phyloP scores from a whole-genome alignment of 148 eudicot species.

The Selenicereus undatus region DNA sequence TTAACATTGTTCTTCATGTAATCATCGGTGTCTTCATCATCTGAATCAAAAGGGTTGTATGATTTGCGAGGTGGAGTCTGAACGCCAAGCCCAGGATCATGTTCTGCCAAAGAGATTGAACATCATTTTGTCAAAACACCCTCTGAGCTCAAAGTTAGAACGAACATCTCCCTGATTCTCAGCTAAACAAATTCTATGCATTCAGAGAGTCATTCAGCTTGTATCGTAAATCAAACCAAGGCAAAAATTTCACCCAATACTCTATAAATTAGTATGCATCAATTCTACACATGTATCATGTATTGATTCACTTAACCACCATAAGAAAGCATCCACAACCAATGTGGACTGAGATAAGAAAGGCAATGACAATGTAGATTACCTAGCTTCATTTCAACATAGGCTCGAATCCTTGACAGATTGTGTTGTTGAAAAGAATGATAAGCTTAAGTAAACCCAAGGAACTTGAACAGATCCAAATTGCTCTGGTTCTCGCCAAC shows the following conservation, averaged over 20 bases:
- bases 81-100: conserved; percentile 27
- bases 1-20: conserved; percentile 35
- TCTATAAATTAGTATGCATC: neutral
- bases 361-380: neutral
- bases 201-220: neutral
- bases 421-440: neutral
- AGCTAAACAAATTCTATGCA: neutral
- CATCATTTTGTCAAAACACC: neutral
- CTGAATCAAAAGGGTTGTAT: conserved; percentile 51
- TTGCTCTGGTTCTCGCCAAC: conserved; percentile 12
- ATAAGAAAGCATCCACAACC: neutral
- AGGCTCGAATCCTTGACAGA: neutral
- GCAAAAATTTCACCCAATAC: neutral
- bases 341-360: conserved; percentile 1
- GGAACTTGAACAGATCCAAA: neutral
- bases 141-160: neutral
- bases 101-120: conserved; percentile 26
- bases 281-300: neutral
- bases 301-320: neutral
- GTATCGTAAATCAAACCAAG: no score
- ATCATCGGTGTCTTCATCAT: conserved; percentile 32
- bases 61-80: conserved; percentile 41
- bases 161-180: neutral
- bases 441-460: no score
- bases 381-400: conserved; percentile 45